Conservation (phyloP, 2,329 filamentous ascomycete genomes). For the Erysiphe neolycopersici region DNA sequence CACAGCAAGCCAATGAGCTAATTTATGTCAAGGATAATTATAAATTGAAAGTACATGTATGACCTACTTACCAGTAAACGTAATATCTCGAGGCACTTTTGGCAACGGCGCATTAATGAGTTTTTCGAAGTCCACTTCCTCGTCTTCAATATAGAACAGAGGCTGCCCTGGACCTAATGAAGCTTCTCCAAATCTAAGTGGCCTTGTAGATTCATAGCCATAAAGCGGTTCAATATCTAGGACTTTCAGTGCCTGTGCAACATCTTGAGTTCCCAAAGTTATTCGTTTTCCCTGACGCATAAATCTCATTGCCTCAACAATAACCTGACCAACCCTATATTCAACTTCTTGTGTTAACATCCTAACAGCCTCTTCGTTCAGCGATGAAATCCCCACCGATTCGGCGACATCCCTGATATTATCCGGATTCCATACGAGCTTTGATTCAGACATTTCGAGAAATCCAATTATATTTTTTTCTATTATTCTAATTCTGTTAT, state of each 20-base stretch:
- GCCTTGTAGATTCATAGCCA: conserved; percentile 79
- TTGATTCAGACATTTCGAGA: conserved; percentile 9
- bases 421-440: conserved; percentile 74
- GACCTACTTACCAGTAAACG: conserved; percentile 46
- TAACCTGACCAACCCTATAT: conserved; percentile 76
- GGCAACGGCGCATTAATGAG: conserved; percentile 88
- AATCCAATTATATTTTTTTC: too few relatives aligned
- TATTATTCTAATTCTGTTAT: too few relatives aligned
- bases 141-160: conserved; percentile 90
- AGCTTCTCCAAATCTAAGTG: conserved; percentile 77
- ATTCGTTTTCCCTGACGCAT: conserved; percentile 84
- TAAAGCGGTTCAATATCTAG: conserved; percentile 89
- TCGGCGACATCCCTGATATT: conserved; percentile 92
- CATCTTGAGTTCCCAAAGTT: conserved; percentile 65
- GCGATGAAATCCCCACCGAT: conserved; percentile 61
- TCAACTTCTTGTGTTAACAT: conserved; percentile 83
- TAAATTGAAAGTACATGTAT: background rate
- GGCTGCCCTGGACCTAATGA: conserved; percentile 82
- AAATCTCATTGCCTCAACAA: conserved; percentile 82
- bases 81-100: conserved; percentile 79
- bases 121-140: conserved; percentile 97
- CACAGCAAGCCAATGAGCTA: conserved; percentile 90
- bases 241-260: conserved; percentile 59
- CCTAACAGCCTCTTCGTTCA: conserved; percentile 67
- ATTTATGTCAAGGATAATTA: conserved; percentile 1